phyloP scores from a whole-genome alignment of 768 basidiomycete genomes.

The Leccinum barrowsii region DNA sequence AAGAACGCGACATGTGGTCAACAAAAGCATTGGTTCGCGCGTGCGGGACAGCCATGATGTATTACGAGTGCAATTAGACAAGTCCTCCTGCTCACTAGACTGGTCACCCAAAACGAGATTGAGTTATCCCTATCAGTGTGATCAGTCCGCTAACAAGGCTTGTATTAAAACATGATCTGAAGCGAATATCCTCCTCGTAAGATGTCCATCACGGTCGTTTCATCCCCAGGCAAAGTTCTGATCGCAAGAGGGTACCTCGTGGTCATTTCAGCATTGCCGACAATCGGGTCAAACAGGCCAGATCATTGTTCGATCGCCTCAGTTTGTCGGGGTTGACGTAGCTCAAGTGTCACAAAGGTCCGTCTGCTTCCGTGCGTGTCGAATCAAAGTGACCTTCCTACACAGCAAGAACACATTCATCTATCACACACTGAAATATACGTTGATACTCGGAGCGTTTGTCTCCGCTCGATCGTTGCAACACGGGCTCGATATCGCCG shows the following conservation, averaged over 20 bases:
- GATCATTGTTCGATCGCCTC: too few relatives aligned
- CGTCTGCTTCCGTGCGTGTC: not conserved
- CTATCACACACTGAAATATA: constrained; percentile 79
- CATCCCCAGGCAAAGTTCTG: constrained; percentile 93
- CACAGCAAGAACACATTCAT: constrained; percentile 86
- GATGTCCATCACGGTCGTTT: constrained; percentile 68
- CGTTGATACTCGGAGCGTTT: constrained; percentile 60
- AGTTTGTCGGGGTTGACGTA: constrained; percentile 15
- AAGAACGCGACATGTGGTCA: constrained; percentile 82
- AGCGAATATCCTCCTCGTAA: constrained; percentile 1
- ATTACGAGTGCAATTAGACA: constrained; percentile 5
- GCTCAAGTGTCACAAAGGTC: constrained; percentile 22
- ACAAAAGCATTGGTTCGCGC: constrained; percentile 87
- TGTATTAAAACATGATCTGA: not conserved
- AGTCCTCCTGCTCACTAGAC: not conserved
- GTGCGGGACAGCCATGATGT: constrained; percentile 54
- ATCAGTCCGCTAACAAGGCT: constrained; percentile 26
- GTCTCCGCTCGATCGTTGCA: constrained; percentile 46
- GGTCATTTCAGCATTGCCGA: constrained; percentile 25
- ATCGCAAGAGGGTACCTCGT: constrained; percentile 97
- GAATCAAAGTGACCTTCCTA: constrained; percentile 7
- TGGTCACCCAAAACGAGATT: not conserved
- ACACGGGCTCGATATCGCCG: constrained; percentile 67
- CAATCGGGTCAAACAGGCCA: constrained; percentile 24
- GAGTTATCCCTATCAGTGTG: not conserved